These are phyloP conservation scores for Gnaphalium uliginosum DNA, from an alignment of 129 eudicot genomes.

Conservation along the genomic window DNA sequence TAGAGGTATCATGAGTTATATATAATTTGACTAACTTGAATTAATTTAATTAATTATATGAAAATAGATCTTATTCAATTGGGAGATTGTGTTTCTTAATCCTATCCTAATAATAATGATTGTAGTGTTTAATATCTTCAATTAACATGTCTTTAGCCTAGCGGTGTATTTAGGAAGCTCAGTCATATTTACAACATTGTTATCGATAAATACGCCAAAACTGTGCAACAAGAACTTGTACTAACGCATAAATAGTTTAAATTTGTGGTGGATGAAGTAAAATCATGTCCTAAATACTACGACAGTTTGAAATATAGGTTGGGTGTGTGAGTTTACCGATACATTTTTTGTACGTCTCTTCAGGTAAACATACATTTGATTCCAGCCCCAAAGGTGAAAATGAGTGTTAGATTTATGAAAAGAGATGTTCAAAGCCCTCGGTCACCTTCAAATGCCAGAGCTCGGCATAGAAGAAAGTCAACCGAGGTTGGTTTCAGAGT, in stretches of 20 bases:
- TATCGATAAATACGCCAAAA: too few species aligned
- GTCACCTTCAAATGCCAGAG: conserved; percentile 45
- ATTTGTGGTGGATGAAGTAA: too few species aligned
- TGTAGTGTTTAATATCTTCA: neutral
- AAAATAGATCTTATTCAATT: too few species aligned
- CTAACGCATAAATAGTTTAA: too few species aligned
- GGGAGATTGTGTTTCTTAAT: neutral
- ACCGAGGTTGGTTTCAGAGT: conserved; percentile 43
- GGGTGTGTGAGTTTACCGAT: too few species aligned
- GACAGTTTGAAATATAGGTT: too few species aligned
- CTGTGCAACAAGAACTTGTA: too few species aligned
- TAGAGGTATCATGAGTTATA: neutral
- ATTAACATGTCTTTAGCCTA: too few species aligned
- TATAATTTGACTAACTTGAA: neutral
- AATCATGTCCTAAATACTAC: too few species aligned
- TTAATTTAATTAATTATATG: neutral
- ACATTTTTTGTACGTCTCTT: conserved; percentile 10
- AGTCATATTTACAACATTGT: too few species aligned
- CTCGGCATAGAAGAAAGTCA: conserved; percentile 52
- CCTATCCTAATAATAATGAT: neutral
- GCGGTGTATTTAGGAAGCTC: neutral
- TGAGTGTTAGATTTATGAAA: conserved; percentile 34
- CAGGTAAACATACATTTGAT: too few species aligned
- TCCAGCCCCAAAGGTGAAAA: too few species aligned
- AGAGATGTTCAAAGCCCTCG: conserved; percentile 40